Percentiles rank a stretch among this genome's conserved stretches.
These are phyloP conservation scores for Hypomontagnella submonticulosa DNA, from an alignment of 495 filamentous ascomycete genomes.

Conservation along the genomic window DNA sequence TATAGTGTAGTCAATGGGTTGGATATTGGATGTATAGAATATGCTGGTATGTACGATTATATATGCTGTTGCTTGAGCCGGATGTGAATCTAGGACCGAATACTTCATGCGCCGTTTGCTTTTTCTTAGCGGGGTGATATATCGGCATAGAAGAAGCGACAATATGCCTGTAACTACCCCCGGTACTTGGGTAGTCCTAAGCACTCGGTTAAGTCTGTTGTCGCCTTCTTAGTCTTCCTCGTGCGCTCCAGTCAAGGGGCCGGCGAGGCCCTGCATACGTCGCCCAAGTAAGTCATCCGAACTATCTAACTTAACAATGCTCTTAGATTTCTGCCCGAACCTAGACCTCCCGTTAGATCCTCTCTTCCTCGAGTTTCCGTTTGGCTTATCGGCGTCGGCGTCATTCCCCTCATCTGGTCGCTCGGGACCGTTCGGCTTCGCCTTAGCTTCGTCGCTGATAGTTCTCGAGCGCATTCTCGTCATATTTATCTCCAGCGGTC, in stretches of 20 bases:
- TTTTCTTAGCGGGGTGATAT: background rate
- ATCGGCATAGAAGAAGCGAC: background rate
- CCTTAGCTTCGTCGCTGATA: conserved; percentile 42
- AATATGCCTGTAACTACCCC: too few relatives aligned
- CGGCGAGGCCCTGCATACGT: conserved; percentile 85
- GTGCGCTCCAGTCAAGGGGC: conserved; percentile 77
- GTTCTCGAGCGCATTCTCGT: conserved; percentile 48
- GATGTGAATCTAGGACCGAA: background rate
- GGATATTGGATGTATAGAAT: too few relatives aligned
- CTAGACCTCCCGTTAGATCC: conserved; percentile 47
- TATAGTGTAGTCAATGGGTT: too few relatives aligned
- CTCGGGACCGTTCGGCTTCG: conserved; percentile 35
- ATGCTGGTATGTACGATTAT: background rate
- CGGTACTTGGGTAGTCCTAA: too few relatives aligned
- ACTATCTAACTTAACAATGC: conserved; percentile 79
- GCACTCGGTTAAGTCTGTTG: background rate
- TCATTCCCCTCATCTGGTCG: conserved; percentile 14
- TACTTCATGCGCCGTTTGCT: background rate
- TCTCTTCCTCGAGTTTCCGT: conserved; percentile 49
- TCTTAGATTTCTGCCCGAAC: conserved; percentile 59
- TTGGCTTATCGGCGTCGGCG: conserved; percentile 33
- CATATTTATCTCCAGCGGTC: conserved; percentile 82
- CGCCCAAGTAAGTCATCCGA: conserved; percentile 85
- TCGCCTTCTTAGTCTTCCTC: conserved; percentile 49
- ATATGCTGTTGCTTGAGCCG: background rate